Conservation (phyloP, 2,329 filamentous ascomycete species). For the Hymenoscyphus albidus region DNA sequence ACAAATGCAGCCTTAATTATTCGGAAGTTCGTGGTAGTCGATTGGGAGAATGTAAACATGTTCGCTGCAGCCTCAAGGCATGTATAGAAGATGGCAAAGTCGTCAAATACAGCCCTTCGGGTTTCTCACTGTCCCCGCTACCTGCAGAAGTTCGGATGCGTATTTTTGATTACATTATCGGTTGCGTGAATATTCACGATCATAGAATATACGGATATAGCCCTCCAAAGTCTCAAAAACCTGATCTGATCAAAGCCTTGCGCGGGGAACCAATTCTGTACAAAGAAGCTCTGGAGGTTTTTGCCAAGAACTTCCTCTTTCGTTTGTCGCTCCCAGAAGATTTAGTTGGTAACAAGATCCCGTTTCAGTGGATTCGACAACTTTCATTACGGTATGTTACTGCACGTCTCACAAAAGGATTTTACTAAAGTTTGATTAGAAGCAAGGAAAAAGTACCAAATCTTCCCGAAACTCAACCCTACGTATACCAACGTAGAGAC, state of each 20-base stretch:
- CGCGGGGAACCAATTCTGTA: background rate
- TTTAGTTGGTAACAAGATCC: background rate
- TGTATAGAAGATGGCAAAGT: background rate
- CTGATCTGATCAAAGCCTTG: background rate
- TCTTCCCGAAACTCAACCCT: background rate
- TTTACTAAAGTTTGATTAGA: background rate
- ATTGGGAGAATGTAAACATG: background rate
- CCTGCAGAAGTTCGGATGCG: background rate
- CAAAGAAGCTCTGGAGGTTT: background rate
- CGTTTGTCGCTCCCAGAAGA: background rate
- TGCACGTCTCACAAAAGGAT: background rate
- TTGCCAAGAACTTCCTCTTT: background rate
- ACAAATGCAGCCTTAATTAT: background rate
- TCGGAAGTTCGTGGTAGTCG: background rate
- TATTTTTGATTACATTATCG: background rate
- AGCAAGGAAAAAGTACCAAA: background rate
- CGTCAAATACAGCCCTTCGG: background rate
- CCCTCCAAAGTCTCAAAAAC: background rate
- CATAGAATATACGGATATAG: no score
- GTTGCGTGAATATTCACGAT: background rate
- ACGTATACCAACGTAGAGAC: background rate
- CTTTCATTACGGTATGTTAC: background rate
- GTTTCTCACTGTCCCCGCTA: background rate
- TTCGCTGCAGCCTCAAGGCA: background rate
- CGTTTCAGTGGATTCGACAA: background rate